These are phyloP conservation scores for Colletotrichum nymphaeae DNA, from an alignment of 2,329 filamentous ascomycete species.

Conservation along the genomic window DNA sequence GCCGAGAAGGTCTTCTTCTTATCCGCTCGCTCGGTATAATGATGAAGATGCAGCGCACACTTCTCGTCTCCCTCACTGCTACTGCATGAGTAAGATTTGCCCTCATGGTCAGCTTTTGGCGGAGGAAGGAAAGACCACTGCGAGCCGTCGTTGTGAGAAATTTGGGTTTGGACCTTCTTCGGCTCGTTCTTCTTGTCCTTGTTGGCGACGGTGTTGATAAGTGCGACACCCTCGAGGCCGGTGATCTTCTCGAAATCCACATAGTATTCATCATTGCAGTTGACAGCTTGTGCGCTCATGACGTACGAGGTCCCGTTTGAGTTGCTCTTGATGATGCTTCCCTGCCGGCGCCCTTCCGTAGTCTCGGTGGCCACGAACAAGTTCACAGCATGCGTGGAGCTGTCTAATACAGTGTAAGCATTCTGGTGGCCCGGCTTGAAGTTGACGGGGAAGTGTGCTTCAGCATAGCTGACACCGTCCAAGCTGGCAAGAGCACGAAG, in stretches of 20 bases:
- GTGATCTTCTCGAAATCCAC: conserved; percentile 98
- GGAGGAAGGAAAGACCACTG: conserved; percentile 84
- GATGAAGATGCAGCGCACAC: conserved; percentile 92
- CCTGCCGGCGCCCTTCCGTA: conserved; percentile 74
- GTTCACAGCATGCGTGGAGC: conserved; percentile 93
- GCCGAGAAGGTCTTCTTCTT: conserved; percentile 89
- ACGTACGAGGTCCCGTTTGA: conserved; percentile 98
- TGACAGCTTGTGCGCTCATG: conserved; percentile 82
- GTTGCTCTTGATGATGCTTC: conserved; percentile 96
- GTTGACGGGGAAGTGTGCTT: conserved; percentile 87
- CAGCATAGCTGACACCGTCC: conserved; percentile 84
- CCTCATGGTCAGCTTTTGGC: conserved; percentile 77
- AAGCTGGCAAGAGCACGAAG: conserved; percentile 85
- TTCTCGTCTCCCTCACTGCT: conserved; percentile 67
- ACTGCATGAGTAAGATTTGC: conserved; percentile 77
- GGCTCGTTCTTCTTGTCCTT: conserved; percentile 70
- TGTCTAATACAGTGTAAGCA: conserved; percentile 93
- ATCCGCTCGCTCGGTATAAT: conserved; percentile 91
- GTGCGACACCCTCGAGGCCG: conserved; percentile 87
- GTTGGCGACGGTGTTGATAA: conserved; percentile 90
- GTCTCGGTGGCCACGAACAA: conserved; percentile 88
- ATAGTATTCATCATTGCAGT: conserved; percentile 80
- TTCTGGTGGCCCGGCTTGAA: conserved; percentile 82
- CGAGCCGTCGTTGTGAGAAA: conserved; percentile 96
- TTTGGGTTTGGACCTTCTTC: conserved; percentile 89